These are phyloP conservation scores for Talaromyces sp. DNA, from an alignment of 2,329 filamentous ascomycete species.

Conservation along the genomic window DNA sequence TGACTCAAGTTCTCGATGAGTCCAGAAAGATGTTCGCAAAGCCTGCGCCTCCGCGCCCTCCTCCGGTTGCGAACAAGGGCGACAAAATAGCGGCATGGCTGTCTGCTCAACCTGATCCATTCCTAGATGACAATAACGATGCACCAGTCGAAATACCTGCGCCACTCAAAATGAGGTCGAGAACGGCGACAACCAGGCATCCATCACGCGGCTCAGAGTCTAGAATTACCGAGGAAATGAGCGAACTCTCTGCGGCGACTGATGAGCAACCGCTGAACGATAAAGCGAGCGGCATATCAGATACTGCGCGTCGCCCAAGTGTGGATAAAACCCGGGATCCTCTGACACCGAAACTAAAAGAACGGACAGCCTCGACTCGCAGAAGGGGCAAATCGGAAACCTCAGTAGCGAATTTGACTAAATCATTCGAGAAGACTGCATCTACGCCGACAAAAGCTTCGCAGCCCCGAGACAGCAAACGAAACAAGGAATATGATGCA, in stretches of 20 bases:
- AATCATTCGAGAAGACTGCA: neutral
- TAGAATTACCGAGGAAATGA: conserved; percentile 23
- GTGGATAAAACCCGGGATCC: conserved; percentile 5
- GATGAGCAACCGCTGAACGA: conserved; percentile 14
- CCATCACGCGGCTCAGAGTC: conserved; percentile 22
- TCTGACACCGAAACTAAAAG: conserved; percentile 5
- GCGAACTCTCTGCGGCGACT: conserved; percentile 20
- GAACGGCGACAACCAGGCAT: conserved; percentile 34
- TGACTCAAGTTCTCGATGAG: conserved; percentile 44
- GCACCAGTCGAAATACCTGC: conserved; percentile 38
- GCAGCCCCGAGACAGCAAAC: neutral
- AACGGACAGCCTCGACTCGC: neutral
- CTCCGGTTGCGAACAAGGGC: conserved; percentile 33
- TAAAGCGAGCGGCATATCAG: neutral
- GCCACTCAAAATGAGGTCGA: conserved; percentile 41
- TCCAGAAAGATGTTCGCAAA: conserved; percentile 46
- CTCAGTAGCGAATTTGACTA: neutral
- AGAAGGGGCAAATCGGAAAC: conserved; percentile 7
- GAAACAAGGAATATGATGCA: conserved; percentile 20
- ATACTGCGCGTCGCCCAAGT: conserved; percentile 6
- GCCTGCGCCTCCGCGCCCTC: conserved; percentile 38
- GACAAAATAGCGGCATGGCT: conserved; percentile 62
- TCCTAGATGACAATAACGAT: conserved; percentile 47
- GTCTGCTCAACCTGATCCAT: conserved; percentile 54
- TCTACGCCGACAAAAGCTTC: conserved; percentile 9